A percentile compares a stretch with the other conserved stretches of the same genome.
Evolutionary conservation across 176 grass and related monocot genomes (phyloP).

Genomic region (Dendrocalamus sinicus): DNA sequence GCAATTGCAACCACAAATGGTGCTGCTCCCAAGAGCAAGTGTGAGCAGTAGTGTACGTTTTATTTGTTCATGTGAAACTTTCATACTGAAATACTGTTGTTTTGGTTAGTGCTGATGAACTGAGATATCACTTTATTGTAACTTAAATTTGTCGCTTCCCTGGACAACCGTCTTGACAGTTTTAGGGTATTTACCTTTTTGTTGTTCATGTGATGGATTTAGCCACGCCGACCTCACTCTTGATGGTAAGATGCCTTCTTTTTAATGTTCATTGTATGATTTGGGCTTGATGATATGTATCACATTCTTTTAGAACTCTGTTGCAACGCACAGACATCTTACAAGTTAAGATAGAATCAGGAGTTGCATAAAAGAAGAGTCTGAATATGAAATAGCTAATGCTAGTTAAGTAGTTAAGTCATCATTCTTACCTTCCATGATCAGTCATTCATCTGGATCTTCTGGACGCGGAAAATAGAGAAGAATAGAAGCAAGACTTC

Average conservation of each 20-base stretch:
- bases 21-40: slow-evolving; percentile 39
- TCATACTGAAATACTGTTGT: slow-evolving; percentile 40
- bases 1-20: slow-evolving; percentile 18
- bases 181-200: too few species aligned
- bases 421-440: slow-evolving; percentile 30
- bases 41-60: slow-evolving; percentile 29
- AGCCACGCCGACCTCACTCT: too few species aligned
- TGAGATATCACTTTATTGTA: slow-evolving; percentile 41
- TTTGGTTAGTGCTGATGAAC: slow-evolving; percentile 43
- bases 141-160: slow-evolving; percentile 26
- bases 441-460: slow-evolving; percentile 42
- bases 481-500: slow-evolving; percentile 10
- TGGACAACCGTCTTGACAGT: not conserved
- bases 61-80: slow-evolving; percentile 17
- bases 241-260: too few species aligned
- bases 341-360: not conserved
- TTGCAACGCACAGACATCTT: too few species aligned
- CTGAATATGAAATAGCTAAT: slow-evolving; percentile 7
- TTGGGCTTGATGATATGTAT: too few species aligned
- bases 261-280: too few species aligned
- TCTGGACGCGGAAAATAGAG: slow-evolving; percentile 44
- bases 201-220: too few species aligned
- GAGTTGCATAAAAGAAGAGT: slow-evolving; percentile 7
- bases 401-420: slow-evolving; percentile 9
- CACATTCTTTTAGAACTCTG: too few species aligned